Conservation (phyloP, 2,329 filamentous ascomycete genomes). For the Purpureocillium takamizusanense region DNA sequence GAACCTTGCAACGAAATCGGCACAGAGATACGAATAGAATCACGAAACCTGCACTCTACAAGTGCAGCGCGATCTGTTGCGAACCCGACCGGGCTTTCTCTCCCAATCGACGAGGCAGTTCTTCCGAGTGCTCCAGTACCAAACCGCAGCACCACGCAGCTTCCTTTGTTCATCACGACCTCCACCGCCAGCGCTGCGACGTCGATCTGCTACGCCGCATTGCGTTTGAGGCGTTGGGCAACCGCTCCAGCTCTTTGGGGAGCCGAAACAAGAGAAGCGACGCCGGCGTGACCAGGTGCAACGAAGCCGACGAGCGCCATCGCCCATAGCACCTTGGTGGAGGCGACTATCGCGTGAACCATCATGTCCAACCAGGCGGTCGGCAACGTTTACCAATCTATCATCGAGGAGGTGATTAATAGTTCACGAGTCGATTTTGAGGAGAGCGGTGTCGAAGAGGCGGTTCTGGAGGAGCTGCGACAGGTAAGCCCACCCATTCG, state of each 20-base stretch:
- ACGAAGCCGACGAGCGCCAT: neutral
- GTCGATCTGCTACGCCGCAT: neutral
- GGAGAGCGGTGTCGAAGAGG: slow-evolving; percentile 84
- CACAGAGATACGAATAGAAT: no score
- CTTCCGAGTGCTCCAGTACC: no score
- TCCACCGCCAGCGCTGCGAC: no score
- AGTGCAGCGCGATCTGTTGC: no score
- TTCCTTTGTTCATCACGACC: no score
- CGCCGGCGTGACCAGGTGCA: neutral
- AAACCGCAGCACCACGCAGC: no score
- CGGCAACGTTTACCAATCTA: slow-evolving; percentile 71
- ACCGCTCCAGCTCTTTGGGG: neutral
- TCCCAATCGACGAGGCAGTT: no score
- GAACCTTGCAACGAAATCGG: neutral
- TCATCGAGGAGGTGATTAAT: slow-evolving; percentile 81
- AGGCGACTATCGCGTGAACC: slow-evolving; percentile 7
- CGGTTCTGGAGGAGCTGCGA: slow-evolving; percentile 77
- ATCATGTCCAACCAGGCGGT: slow-evolving; percentile 51
- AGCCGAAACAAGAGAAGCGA: neutral
- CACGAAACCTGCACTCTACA: no score
- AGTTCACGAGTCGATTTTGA: slow-evolving; percentile 93
- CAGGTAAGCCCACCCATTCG: slow-evolving; percentile 52
- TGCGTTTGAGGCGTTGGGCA: neutral
- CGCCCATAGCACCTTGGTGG: neutral
- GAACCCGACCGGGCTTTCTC: no score